phyloP scores from a whole-genome alignment of 2,329 filamentous ascomycete species.

The Atkinsonella texensis region DNA sequence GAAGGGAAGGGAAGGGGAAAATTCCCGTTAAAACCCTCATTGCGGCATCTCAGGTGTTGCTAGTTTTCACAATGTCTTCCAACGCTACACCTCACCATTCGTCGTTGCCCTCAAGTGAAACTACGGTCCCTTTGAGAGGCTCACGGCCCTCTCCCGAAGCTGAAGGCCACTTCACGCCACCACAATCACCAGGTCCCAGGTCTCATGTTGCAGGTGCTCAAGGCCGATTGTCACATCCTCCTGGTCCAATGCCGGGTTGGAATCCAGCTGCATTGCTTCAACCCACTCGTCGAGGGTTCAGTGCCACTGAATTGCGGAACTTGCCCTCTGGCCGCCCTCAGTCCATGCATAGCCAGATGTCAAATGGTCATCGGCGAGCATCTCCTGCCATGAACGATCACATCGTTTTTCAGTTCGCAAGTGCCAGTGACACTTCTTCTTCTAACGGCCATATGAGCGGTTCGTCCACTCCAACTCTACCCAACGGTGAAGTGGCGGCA shows the following conservation, averaged over 20 bases:
- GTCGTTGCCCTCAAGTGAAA: conserved; percentile 8
- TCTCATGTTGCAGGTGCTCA: conserved; percentile 6
- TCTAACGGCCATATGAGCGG: conserved; percentile 21
- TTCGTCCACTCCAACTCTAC: conserved; percentile 22
- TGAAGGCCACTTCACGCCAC: not conserved
- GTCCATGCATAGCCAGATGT: not conserved
- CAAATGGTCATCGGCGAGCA: conserved; percentile 9
- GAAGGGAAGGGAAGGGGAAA: not conserved
- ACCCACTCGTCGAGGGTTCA: conserved; percentile 21
- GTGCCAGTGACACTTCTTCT: conserved; percentile 19
- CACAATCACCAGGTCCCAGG: not conserved
- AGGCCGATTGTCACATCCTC: conserved; percentile 18
- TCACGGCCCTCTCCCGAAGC: conserved; percentile 3
- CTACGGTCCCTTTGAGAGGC: conserved; percentile 4
- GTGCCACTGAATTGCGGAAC: conserved; percentile 15
- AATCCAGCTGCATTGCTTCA: conserved; percentile 29
- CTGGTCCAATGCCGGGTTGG: conserved; percentile 23
- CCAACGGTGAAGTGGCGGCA: conserved; percentile 12
- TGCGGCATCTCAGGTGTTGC: not conserved
- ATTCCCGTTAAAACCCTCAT: not conserved
- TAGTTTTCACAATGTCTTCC: conserved; percentile 6
- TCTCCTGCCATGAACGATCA: conserved; percentile 12
- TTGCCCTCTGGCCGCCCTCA: conserved; percentile 13
- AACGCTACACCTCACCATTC: conserved; percentile 8
- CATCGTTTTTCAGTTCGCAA: conserved; percentile 32